Evolutionary conservation across 495 filamentous ascomycete genomes (phyloP), one percentile per base, ranked within the genome.

Genomic region (Aspergillus leporis): DNA sequence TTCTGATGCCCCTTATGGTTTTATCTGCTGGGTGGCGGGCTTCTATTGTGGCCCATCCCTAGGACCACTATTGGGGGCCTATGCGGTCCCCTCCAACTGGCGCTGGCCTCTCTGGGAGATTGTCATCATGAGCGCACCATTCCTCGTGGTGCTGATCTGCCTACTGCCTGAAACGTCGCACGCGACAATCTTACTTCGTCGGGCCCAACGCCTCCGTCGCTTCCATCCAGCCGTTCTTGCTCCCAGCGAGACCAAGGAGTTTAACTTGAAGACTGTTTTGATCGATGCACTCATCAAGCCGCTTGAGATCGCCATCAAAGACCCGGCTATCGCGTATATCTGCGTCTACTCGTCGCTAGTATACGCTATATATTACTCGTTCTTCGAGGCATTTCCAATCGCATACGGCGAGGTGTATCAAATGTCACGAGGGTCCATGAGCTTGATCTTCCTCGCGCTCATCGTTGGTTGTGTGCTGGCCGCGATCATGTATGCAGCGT

Each of bases 321-420:
- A 58, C 49, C 62, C 53, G n/a, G 49, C 53, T n/a, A 43, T 61
- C 53, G 38, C 48, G 5, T 61, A 56, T 30, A 30, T 40, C 1
- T 40, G 18, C 6, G n/a, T 56, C n/a, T 55, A 58, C 43, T 64
- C 40, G 46, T 57, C 76, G 9, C 59, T 74, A 18, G 34, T 70
- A 3, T 66, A 72, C 28, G 72, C 75, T 38, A 60, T 72, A 4
- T 68, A 81, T 25, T 61, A 61, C 52, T 61, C 59, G 23, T 85
- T 76, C 73, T 83, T 85, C 68, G 82, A 83, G 58, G 77, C 75
- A 0, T 84, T 85, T 65, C 78, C 78, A 2, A 72, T 81, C 23
- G 76, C 83, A 36, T 85, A 82, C 60, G 45, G 64, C 28, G 66
- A 66, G 2, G 76, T 79, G 16, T 82, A 82, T 63, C 60, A 65